Evolutionary conservation across 2,329 filamentous ascomycete species (phyloP), one percentile per base, ranked within the genome.

Genomic region (Aspergillus hortae): DNA sequence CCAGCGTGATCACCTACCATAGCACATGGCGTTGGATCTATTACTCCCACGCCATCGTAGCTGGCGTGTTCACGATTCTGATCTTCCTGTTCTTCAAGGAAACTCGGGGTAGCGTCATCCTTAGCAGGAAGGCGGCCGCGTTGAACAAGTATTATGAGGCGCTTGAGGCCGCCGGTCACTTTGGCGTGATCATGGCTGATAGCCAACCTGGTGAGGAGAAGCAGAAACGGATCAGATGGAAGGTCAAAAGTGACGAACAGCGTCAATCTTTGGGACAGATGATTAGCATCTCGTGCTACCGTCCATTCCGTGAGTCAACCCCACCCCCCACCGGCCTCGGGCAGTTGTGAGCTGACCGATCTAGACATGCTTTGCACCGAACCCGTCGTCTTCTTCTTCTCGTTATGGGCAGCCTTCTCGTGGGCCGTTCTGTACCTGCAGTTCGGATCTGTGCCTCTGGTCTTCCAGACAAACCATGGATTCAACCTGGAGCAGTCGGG

Each of bases 371-470:
- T 87, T 6, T 62, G 84, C 38, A 77, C 79, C 1, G 85, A 88
- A 59, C 84, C 84, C 2, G 85, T 88, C 35, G 79, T 86, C 2
- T 77, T 78, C 10, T 81, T 84, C 75, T 96, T 96, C 74, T 90
- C 87, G 0, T 77, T 95, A 0, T 96, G 92, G 92, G 87, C 91
- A 1, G 81, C 89, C 0, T 96, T 96, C 68, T 86, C 86, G 17
- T 96, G 92, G 92, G 90, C 88, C 0, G 82, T 95, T 0, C 80
- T 96, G 0, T 96, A 96, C 68, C 76, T 96, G 15, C 90, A 88
- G 11, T 92, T 96, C 60, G 83, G 84, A 12, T 87, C 89, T 1
- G 83, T 96, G 4, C 89, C 91, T 0, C 79, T 94, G 4, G 85
- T 95, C 21, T 95, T 94, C 70, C 64, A 75, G 19, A 79, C 76